Percentiles rank a stretch among this genome's conserved stretches.
Evolutionary conservation across 208 protist species (phyloP).

Genomic region (Acanthamoeba healyi): DNA sequence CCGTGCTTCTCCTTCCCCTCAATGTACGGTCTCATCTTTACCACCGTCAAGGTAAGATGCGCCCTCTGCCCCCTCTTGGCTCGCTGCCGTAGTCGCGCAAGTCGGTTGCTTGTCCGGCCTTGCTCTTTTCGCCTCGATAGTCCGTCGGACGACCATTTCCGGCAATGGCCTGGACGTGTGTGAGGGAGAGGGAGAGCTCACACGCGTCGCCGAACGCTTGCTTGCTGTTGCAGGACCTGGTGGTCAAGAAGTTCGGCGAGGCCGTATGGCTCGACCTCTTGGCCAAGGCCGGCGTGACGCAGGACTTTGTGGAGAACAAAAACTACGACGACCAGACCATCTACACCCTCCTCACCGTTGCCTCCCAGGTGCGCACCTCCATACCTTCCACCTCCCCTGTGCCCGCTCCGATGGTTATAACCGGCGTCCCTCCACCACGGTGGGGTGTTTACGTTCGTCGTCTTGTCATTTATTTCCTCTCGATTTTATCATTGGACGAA

Average conservation of each 20-base stretch:
- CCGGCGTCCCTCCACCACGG: neutral
- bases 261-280: conserved; percentile 34
- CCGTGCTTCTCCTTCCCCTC: neutral
- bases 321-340: conserved; percentile 54
- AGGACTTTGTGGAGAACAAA: conserved; percentile 38
- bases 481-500: no score
- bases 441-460: no score
- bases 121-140: neutral
- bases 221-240: neutral
- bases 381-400: neutral
- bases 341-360: conserved; percentile 46
- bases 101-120: neutral
- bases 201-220: no score
- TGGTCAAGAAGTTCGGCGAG: conserved; percentile 67
- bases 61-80: neutral
- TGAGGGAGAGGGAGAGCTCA: no score
- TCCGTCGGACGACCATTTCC: no score
- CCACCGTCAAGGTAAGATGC: conserved; percentile 32
- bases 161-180: neutral
- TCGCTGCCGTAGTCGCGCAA: neutral
- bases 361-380: neutral
- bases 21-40: conserved; percentile 68
- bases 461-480: no score
- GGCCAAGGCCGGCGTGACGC: conserved; percentile 9
- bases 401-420: neutral